Percentiles rank a stretch among this genome's conserved stretches.
Conservation (phyloP, 1,139 yeast species). For the Wickerhamomyces sp. region DNA sequence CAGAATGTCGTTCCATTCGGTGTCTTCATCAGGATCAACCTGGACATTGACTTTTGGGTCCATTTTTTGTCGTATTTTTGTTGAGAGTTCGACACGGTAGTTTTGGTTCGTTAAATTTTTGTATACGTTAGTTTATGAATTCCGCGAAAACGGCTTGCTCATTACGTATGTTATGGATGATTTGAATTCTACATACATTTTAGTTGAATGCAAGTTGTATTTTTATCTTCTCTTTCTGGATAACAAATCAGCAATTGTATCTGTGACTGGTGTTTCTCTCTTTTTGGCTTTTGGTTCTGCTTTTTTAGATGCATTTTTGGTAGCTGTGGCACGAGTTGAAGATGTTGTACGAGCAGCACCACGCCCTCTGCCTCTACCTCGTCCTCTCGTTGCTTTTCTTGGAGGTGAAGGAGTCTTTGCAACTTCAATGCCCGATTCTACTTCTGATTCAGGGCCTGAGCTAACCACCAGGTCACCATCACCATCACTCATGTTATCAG, state of each 20-base stretch:
- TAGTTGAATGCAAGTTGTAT: too few species aligned
- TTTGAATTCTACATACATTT: too few species aligned
- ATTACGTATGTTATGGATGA: too few species aligned
- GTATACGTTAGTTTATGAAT: not conserved
- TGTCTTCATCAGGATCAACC: conserved; percentile 93
- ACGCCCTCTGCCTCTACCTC: conserved; percentile 3
- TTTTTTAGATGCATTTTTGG: too few species aligned
- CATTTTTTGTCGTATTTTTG: too few species aligned
- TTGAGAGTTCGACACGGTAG: too few species aligned
- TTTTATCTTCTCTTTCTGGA: conserved; percentile 21
- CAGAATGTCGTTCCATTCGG: conserved; percentile 97
- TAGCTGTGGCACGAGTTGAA: not conserved
- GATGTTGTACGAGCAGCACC: not conserved
- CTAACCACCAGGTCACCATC: conserved; percentile 11
- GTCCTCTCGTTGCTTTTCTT: conserved; percentile 3
- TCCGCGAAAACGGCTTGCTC: too few species aligned
- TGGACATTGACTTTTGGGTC: conserved; percentile 45
- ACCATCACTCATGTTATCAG: conserved; percentile 2
- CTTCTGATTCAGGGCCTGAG: conserved; percentile 12
- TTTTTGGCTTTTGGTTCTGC: conserved; percentile 4
- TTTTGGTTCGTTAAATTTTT: not conserved
- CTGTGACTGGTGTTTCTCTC: conserved; percentile 23
- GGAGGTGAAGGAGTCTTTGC: conserved; percentile 5
- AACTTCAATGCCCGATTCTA: conserved; percentile 8
- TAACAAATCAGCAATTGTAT: conserved; percentile 22